Base-by-base conservation (phyloP, 2,329 filamentous ascomycete species). In the Epichloe bromicola region DNA sequence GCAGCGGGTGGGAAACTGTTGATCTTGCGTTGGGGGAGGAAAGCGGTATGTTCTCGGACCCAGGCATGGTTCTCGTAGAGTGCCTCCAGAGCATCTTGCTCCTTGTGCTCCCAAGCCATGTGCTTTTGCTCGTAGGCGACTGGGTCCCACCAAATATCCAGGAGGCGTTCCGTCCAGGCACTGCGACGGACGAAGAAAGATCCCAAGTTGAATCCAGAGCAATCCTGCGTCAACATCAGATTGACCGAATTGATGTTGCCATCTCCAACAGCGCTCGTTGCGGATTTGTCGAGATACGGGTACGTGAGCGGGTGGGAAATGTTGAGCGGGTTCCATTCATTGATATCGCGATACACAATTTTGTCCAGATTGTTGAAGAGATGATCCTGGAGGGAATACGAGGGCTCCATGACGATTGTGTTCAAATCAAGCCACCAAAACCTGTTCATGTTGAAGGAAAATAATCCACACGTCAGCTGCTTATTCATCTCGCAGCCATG, bases 391-490 rank as follows among this genome's bases (percentile, higher is more conserved):
- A 98, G 76, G 10, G 91, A 95, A 67, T 89, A 88, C 19, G 81
- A 83, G 3, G 89, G 88, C 65, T 98, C 93, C 93, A 98, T 98
- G 66, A 98, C 84, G 69, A 91, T 94, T 3, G 93, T 98, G 70
- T 95, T 95, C 39, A 97, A 79, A 67, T 98, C 93, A 52, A 98
- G 76, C 91, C 93, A 98, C 93, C 93, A 98, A 62, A 98, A 93
- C 90, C 90, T 95, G 63, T 95, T 49, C 10, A 30, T 49, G n/a
- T 46, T 6, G 12, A 43, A n/a, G 5, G 4, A 42, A 17, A 17
- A 14, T 3, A 30, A 10, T 30, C 30, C 10, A 30, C 10, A 30
- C 30, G 30, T 30, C 30, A 30, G 30, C 30, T 30, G 30, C 30
- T 30, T 8, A 30, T 30, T 30, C 30, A 30, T 30, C 30, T 30